Conservation (phyloP, 306 rosid species). For the Vigna nakashimae region DNA sequence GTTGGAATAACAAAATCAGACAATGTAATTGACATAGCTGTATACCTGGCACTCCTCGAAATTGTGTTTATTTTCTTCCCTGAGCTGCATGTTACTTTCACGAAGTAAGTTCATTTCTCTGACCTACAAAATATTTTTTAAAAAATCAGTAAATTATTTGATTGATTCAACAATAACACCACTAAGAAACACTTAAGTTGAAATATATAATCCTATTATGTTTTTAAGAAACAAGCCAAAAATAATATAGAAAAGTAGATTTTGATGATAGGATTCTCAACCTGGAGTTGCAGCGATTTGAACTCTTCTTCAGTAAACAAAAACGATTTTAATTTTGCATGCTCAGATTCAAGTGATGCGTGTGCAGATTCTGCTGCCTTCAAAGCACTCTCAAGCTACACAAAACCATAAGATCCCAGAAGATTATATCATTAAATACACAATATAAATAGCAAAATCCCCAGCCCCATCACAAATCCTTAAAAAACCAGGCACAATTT, state of each 20-base stretch:
- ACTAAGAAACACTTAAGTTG: neutral
- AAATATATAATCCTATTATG: conserved; percentile 1
- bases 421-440: conserved; percentile 23
- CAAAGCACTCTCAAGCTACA: conserved; percentile 85
- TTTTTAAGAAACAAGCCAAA: conserved; percentile 14
- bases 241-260: neutral
- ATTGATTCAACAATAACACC: conserved; percentile 4
- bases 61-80: conserved; percentile 99
- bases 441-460: neutral
- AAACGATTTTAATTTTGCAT: conserved; percentile 72
- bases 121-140: conserved; percentile 59
- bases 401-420: conserved; percentile 14
- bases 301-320: conserved; percentile 90
- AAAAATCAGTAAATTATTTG: conserved; percentile 7
- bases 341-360: conserved; percentile 76
- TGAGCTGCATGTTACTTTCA: conserved; percentile 93
- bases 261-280: conserved; percentile 36
- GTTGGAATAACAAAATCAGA: conserved; percentile 15
- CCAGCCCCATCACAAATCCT: neutral
- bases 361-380: conserved; percentile 84
- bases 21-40: neutral
- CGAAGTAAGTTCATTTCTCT: conserved; percentile 95
- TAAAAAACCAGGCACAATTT: neutral
- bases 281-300: conserved; percentile 94
- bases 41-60: conserved; percentile 95